A percentile compares a stretch with the other conserved stretches of the same genome.
These are phyloP conservation scores for Trametes maxima DNA, from an alignment of 768 basidiomycete species.

Conservation along the genomic window DNA sequence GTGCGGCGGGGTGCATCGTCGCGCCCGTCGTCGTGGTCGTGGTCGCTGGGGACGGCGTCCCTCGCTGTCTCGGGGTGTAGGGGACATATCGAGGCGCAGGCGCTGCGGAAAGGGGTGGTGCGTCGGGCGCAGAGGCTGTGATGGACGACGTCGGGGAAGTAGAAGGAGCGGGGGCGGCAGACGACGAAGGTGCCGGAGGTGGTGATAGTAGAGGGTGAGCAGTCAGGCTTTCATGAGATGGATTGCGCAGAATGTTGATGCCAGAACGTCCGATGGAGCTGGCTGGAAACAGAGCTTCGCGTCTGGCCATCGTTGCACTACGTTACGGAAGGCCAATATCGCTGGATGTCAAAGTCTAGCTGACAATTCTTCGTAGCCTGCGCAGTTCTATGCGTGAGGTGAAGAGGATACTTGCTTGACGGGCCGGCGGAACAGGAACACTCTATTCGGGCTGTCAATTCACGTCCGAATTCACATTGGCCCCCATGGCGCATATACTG, in stretches of 20 bases:
- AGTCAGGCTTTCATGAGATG: constrained; percentile 53
- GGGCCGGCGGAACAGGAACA: too few relatives aligned
- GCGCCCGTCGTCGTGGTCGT: constrained; percentile 52
- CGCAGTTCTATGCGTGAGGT: background rate
- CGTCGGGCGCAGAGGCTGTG: background rate
- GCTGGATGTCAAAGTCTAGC: background rate
- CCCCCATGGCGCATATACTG: too few relatives aligned
- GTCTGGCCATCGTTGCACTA: constrained; percentile 25
- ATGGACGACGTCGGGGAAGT: constrained; percentile 31
- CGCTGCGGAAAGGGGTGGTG: constrained; percentile 7
- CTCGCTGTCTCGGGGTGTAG: constrained; percentile 75
- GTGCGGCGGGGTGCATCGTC: constrained; percentile 42
- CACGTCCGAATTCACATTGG: too few relatives aligned
- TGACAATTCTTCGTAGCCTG: background rate
- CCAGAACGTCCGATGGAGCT: constrained; percentile 31
- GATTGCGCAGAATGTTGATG: constrained; percentile 17
- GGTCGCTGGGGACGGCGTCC: constrained; percentile 45
- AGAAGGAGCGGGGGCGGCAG: constrained; percentile 25
- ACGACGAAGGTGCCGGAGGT: constrained; percentile 36
- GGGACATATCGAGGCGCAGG: constrained; percentile 61
- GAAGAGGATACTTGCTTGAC: too few relatives aligned
- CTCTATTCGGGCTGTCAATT: too few relatives aligned
- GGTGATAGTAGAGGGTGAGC: constrained; percentile 71
- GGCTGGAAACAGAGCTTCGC: constrained; percentile 32
- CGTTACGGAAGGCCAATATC: background rate